phyloP scores from a whole-genome alignment of 208 protist genomes.

The Kentomonas sorsogonicus region DNA sequence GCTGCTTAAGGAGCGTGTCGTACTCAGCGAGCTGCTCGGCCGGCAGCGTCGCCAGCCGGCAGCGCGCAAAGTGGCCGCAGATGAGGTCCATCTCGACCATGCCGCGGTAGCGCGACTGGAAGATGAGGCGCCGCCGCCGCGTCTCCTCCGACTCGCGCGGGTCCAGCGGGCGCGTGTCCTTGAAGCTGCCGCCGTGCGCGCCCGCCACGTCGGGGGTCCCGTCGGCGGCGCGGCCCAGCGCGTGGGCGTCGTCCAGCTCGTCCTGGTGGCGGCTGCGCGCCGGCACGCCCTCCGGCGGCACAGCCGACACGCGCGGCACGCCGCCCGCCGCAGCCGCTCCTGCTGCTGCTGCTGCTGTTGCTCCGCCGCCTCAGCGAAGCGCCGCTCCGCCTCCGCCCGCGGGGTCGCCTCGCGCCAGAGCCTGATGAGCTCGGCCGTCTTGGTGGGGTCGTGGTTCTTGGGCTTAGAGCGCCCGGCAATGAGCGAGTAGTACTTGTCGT shows the following conservation, averaged over 20 bases:
- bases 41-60: constrained; percentile 37
- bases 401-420: too few species aligned
- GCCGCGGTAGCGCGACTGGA: constrained; percentile 79
- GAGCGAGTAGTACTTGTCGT: too few species aligned
- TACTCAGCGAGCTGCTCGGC: constrained; percentile 66
- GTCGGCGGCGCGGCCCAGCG: constrained; percentile 19
- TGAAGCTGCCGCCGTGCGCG: constrained; percentile 42
- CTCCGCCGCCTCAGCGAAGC: too few species aligned
- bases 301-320: too few species aligned
- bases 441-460: too few species aligned
- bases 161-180: constrained; percentile 50
- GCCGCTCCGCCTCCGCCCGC: too few species aligned
- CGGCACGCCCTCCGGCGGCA: too few species aligned
- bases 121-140: constrained; percentile 71
- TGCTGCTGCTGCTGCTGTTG: too few species aligned
- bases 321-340: too few species aligned
- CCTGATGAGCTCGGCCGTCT: too few species aligned
- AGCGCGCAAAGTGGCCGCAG: constrained; percentile 72
- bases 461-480: too few species aligned
- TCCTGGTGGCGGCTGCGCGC: constrained; percentile 14
- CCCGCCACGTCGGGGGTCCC: constrained; percentile 26
- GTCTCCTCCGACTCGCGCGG: constrained; percentile 46
- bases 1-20: constrained; percentile 74
- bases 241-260: constrained; percentile 14
- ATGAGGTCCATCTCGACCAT: constrained; percentile 91